Conservation (phyloP, 2,329 filamentous ascomycete genomes). For the Aspergillus sergii region DNA sequence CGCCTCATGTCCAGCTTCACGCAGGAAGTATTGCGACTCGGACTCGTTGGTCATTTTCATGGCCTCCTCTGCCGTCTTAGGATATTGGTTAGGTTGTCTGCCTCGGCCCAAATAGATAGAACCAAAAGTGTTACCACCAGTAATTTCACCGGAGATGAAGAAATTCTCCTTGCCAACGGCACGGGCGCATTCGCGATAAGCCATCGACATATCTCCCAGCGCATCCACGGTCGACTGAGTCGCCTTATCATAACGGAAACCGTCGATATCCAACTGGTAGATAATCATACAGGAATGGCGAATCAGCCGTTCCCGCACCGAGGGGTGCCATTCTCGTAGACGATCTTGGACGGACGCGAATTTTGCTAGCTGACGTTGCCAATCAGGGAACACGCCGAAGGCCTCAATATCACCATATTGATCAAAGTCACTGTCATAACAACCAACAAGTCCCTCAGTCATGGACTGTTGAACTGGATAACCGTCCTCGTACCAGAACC, state of each 20-base stretch:
- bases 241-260: slow-evolving; percentile 68
- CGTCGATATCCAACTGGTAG: slow-evolving; percentile 65
- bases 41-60: slow-evolving; percentile 51
- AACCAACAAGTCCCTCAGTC: slow-evolving; percentile 54
- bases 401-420: slow-evolving; percentile 66
- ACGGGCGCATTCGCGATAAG: slow-evolving; percentile 60
- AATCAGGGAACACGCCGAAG: slow-evolving; percentile 65
- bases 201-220: slow-evolving; percentile 59
- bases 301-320: slow-evolving; percentile 60
- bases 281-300: slow-evolving; percentile 67
- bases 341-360: slow-evolving; percentile 70
- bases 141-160: slow-evolving; percentile 66
- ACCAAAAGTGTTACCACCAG: slow-evolving; percentile 62
- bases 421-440: slow-evolving; percentile 66
- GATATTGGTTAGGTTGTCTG: slow-evolving; percentile 58
- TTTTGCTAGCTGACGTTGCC: slow-evolving; percentile 65
- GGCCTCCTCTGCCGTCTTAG: slow-evolving; percentile 51
- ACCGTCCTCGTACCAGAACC: slow-evolving; percentile 64
- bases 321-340: slow-evolving; percentile 64
- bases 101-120: slow-evolving; percentile 65
- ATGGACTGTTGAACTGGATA: slow-evolving; percentile 52
- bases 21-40: slow-evolving; percentile 53
- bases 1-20: slow-evolving; percentile 54
- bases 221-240: slow-evolving; percentile 65
- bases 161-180: slow-evolving; percentile 64